Percentiles rank a stretch among this genome's conserved stretches.
Evolutionary conservation across 257 asterid genomes (phyloP).

Genomic region (Capsicum chinense): DNA sequence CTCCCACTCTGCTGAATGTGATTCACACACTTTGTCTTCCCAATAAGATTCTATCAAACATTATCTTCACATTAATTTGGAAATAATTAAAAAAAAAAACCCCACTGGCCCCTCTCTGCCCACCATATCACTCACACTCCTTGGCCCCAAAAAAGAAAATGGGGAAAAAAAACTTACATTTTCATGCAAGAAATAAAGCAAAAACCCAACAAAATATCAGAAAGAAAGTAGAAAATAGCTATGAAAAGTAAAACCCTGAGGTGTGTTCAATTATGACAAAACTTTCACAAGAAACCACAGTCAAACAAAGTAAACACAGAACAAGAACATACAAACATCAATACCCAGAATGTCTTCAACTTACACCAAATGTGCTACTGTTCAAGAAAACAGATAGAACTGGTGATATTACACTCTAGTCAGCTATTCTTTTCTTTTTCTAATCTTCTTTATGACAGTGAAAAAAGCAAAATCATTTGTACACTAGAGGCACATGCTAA

Average conservation of each 20-base stretch:
- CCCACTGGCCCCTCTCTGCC: constrained; percentile 25
- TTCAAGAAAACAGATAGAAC: constrained; percentile 47
- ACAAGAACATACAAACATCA: constrained; percentile 40
- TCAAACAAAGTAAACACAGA: constrained; percentile 46
- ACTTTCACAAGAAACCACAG: constrained; percentile 41
- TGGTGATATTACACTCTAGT: constrained; percentile 41
- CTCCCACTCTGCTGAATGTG: not conserved
- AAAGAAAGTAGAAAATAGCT: constrained; percentile 30
- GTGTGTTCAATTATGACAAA: not conserved
- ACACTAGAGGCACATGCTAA: constrained; percentile 14
- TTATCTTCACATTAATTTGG: constrained; percentile 28
- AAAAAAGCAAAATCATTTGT: constrained; percentile 45
- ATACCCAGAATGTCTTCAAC: constrained; percentile 30
- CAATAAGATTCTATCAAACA: constrained; percentile 17
- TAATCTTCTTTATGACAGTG: not conserved
- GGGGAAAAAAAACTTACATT: not conserved
- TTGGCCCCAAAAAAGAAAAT: not conserved
- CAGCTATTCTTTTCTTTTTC: not conserved
- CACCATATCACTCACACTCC: constrained; percentile 36
- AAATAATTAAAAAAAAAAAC: no score
- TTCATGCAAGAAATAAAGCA: constrained; percentile 18
- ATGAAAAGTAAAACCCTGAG: constrained; percentile 34
- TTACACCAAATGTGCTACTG: constrained; percentile 43
- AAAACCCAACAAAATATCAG: not conserved
- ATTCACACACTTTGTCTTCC: constrained; percentile 21